These are phyloP conservation scores for Rhytidhysteron rufulum DNA, from an alignment of 2,329 filamentous ascomycete genomes.

Conservation along the genomic window DNA sequence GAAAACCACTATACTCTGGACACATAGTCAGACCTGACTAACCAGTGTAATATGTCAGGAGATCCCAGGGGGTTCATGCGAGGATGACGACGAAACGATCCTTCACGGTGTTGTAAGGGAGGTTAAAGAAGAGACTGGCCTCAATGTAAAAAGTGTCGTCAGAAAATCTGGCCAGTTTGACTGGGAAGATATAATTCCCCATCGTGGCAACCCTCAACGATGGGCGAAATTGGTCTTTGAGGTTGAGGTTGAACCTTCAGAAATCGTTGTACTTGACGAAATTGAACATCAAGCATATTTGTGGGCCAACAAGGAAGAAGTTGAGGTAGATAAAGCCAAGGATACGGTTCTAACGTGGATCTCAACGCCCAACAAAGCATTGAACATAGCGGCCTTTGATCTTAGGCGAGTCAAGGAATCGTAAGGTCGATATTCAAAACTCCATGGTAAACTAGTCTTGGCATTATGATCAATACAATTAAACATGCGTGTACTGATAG, in stretches of 20 bases:
- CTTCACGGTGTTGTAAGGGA: conserved; percentile 49
- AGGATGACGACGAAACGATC: conserved; percentile 45
- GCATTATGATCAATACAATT: no score
- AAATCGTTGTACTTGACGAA: conserved; percentile 31
- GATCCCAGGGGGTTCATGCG: conserved; percentile 49
- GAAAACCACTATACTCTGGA: background rate
- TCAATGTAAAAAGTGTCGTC: conserved; percentile 42
- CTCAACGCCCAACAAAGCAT: conserved; percentile 22
- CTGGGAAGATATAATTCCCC: conserved; percentile 14
- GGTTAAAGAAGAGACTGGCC: conserved; percentile 50
- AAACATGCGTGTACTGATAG: no score
- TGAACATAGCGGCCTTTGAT: conserved; percentile 33
- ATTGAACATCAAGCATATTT: conserved; percentile 39
- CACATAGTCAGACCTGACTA: background rate
- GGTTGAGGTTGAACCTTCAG: conserved; percentile 27
- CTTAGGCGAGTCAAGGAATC: conserved; percentile 10
- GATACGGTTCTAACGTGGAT: conserved; percentile 29
- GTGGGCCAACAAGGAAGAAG: conserved; percentile 40
- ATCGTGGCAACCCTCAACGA: conserved; percentile 8
- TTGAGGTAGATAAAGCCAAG: conserved; percentile 24
- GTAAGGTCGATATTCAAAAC: no score
- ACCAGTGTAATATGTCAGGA: conserved; percentile 39
- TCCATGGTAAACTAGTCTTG: no score
- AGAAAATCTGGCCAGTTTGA: conserved; percentile 39
- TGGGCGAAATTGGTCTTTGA: conserved; percentile 38